Conservation (phyloP, 1,139 yeast species). For the Zygotorulaspora mrakii region DNA sequence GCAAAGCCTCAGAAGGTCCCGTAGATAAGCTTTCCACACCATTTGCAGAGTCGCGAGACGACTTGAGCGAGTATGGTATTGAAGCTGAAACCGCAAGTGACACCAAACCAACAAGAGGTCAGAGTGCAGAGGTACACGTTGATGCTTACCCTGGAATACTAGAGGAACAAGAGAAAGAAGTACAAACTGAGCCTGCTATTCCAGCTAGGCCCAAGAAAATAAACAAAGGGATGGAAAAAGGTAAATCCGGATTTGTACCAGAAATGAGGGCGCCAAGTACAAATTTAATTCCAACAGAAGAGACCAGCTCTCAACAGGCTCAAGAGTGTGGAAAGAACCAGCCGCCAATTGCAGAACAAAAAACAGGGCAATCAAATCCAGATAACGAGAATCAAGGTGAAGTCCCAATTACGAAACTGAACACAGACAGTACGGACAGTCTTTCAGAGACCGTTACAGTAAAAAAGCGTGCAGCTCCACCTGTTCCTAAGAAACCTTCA, state of each 20-base stretch:
- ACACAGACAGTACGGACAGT: conserved; percentile 2
- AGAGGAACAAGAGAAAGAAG: not conserved
- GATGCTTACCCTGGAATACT: not conserved
- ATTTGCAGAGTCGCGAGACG: no score
- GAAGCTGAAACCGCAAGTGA: no score
- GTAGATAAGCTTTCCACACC: no score
- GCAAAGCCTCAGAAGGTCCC: no score
- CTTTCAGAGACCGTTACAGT: conserved; percentile 12
- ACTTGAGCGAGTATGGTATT: no score
- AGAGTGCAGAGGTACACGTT: no score
- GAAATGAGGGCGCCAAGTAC: not conserved
- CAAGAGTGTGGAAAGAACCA: not conserved
- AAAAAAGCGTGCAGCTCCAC: conserved; percentile 47
- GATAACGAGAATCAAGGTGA: not conserved
- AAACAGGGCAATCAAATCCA: not conserved
- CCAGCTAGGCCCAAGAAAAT: not conserved
- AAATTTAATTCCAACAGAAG: not conserved
- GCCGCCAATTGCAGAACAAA: not conserved
- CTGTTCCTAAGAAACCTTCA: conserved; percentile 70
- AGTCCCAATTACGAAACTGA: not conserved
- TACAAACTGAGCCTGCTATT: not conserved
- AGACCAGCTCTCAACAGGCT: not conserved
- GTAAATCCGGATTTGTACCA: not conserved
- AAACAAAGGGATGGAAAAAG: not conserved
- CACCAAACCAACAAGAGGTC: no score